Evolutionary conservation across 2,329 filamentous ascomycete species (phyloP).

Genomic region (Apiospora marii): DNA sequence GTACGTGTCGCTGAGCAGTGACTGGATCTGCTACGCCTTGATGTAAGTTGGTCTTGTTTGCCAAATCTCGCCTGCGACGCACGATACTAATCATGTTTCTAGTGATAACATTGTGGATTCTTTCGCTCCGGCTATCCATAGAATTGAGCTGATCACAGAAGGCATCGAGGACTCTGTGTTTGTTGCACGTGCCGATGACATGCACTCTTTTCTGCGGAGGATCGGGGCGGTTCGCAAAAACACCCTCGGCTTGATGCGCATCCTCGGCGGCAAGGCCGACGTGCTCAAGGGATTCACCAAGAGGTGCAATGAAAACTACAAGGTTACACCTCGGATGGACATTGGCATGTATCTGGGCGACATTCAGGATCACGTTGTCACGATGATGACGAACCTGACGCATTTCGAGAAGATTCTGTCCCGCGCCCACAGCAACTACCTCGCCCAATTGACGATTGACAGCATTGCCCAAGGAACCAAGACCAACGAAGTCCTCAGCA

Average conservation of each 20-base stretch:
- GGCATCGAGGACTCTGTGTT: slow-evolving; percentile 96
- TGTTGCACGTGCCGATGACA: slow-evolving; percentile 88
- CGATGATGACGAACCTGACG: slow-evolving; percentile 95
- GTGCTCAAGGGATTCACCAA: slow-evolving; percentile 98
- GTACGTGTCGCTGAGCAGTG: slow-evolving; percentile 91
- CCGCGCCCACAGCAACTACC: slow-evolving; percentile 92
- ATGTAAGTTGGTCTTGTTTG: slow-evolving; percentile 67
- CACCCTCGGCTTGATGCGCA: slow-evolving; percentile 89
- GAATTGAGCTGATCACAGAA: slow-evolving; percentile 88
- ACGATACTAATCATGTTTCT: slow-evolving; percentile 35
- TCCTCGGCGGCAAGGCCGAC: slow-evolving; percentile 96
- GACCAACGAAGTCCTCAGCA: slow-evolving; percentile 89
- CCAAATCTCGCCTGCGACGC: background rate
- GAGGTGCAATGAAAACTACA: slow-evolving; percentile 97
- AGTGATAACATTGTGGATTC: slow-evolving; percentile 97
- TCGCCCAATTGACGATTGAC: slow-evolving; percentile 92
- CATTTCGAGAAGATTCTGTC: slow-evolving; percentile 99
- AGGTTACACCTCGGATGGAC: slow-evolving; percentile 92
- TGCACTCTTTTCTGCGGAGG: slow-evolving; percentile 82
- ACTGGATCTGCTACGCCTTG: slow-evolving; percentile 99
- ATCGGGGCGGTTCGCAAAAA: slow-evolving; percentile 94
- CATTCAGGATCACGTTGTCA: slow-evolving; percentile 98
- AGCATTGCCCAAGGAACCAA: slow-evolving; percentile 87
- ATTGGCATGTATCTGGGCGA: slow-evolving; percentile 96
- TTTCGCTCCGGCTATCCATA: slow-evolving; percentile 88